Conservation (phyloP, 2,329 filamentous ascomycete genomes). For the Amauroascus niger region DNA sequence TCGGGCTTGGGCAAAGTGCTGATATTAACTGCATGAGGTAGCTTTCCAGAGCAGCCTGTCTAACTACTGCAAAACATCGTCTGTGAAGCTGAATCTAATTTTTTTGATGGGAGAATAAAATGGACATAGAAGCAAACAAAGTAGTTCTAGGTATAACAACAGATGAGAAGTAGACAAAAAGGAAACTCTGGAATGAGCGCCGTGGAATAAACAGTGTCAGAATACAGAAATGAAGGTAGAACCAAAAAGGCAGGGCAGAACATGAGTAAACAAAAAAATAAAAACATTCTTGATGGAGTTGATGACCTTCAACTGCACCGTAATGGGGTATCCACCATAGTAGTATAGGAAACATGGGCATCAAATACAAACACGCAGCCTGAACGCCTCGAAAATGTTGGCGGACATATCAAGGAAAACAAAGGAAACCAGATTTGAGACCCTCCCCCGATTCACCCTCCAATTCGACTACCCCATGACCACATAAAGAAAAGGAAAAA, state of each 20-base stretch:
- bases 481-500: neutral
- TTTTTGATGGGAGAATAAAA: too few relatives aligned
- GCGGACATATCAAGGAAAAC: neutral
- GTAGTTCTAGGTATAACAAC: neutral
- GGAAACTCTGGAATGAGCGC: neutral
- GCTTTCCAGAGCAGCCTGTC: too few relatives aligned
- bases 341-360: neutral
- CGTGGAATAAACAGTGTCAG: neutral
- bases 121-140: neutral
- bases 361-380: neutral
- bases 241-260: too few relatives aligned
- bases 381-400: constrained; percentile 4
- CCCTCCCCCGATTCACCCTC: neutral
- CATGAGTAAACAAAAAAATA: too few relatives aligned
- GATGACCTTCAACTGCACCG: neutral
- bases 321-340: neutral
- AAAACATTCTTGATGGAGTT: too few relatives aligned
- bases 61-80: too few relatives aligned
- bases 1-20: too few relatives aligned
- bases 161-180: neutral
- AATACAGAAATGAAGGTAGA: neutral
- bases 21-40: too few relatives aligned
- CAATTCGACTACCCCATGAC: neutral
- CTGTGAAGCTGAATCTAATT: too few relatives aligned
- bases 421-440: neutral